These are phyloP conservation scores for Crithidia thermophila DNA, from an alignment of 208 protist species.

Conservation along the genomic window DNA sequence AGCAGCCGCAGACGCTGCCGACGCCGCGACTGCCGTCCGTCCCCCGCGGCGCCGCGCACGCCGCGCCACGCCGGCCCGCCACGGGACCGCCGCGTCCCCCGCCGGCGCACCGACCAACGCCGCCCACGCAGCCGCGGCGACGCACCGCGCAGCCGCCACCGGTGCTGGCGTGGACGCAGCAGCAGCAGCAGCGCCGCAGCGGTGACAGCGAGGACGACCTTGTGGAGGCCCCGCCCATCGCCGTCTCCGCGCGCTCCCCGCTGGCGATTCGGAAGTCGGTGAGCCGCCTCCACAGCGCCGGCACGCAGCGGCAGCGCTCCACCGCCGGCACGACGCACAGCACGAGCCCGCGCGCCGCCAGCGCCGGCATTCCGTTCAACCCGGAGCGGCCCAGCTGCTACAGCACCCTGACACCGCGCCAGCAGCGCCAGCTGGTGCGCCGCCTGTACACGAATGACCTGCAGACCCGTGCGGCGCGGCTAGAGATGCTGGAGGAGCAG, in stretches of 20 bases:
- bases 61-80: conserved; percentile 10
- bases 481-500: conserved; percentile 23
- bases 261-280: conserved; percentile 1
- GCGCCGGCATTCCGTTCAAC: background rate
- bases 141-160: background rate
- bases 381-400: conserved; percentile 30
- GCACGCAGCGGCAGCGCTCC: background rate
- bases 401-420: conserved; percentile 32
- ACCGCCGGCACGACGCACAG: background rate
- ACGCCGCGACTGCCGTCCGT: conserved; percentile 16
- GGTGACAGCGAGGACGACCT: background rate
- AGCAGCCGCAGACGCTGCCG: background rate
- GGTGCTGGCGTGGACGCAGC: background rate
- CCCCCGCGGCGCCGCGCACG: conserved; percentile 1
- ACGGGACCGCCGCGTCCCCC: conserved; percentile 9
- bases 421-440: conserved; percentile 36
- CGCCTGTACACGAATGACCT: conserved; percentile 44
- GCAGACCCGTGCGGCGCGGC: conserved; percentile 18
- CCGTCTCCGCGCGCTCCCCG: conserved; percentile 4
- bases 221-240: background rate
- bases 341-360: background rate
- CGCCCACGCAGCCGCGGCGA: background rate
- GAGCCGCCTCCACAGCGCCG: background rate
- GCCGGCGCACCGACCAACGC: background rate
- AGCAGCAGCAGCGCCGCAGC: background rate